Evolutionary conservation across 2,329 filamentous ascomycete species (phyloP).

Genomic region (Pseudogymnoascus sp.): DNA sequence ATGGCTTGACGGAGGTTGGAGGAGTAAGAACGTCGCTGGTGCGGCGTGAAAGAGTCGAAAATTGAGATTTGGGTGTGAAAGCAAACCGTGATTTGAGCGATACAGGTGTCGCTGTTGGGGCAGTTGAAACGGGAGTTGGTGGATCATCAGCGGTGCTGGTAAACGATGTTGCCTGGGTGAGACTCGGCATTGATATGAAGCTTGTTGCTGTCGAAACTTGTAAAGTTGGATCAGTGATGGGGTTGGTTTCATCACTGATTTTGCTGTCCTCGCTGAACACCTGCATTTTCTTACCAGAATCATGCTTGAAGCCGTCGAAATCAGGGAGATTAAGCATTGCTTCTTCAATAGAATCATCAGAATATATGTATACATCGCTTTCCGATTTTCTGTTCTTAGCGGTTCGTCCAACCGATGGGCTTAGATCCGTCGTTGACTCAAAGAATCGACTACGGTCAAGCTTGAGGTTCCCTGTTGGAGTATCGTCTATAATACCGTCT

Average conservation of each 20-base stretch:
- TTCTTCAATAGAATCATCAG: constrained; percentile 44
- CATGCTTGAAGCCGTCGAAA: constrained; percentile 17
- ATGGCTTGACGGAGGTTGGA: constrained; percentile 19
- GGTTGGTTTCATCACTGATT: neutral
- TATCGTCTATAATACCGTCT: constrained; percentile 33
- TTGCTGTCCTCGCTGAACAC: neutral
- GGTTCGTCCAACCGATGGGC: constrained; percentile 32
- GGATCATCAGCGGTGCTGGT: constrained; percentile 21
- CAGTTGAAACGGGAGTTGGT: constrained; percentile 16
- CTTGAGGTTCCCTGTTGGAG: constrained; percentile 24
- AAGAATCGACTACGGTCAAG: constrained; percentile 43
- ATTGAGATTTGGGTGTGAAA: neutral
- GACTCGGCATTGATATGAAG: constrained; percentile 15
- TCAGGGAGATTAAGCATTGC: constrained; percentile 40
- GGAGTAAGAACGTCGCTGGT: constrained; percentile 13
- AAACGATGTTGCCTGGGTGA: constrained; percentile 19
- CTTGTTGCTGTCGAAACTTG: neutral
- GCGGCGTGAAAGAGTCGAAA: constrained; percentile 13
- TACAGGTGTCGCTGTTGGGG: neutral
- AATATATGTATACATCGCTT: constrained; percentile 41
- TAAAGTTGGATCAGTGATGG: neutral
- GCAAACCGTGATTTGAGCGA: constrained; percentile 2
- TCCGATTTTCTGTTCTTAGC: constrained; percentile 32
- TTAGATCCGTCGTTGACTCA: constrained; percentile 28
- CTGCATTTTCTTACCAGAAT: constrained; percentile 9